phyloP scores from a whole-genome alignment of 2,329 filamentous ascomycete species.

The Nothomitra cinnamomea region DNA sequence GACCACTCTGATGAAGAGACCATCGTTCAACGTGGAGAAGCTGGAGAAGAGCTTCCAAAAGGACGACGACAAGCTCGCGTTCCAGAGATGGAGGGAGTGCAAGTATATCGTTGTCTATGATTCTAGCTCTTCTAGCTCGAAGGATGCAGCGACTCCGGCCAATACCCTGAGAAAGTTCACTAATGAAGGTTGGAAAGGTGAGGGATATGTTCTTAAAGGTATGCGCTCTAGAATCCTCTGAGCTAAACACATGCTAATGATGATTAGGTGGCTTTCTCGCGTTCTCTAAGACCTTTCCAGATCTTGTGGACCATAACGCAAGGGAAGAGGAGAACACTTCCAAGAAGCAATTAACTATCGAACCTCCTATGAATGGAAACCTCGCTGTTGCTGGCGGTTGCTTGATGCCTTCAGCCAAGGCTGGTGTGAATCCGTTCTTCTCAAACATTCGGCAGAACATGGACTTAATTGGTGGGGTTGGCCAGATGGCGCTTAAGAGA shows the following conservation, averaged over 20 bases:
- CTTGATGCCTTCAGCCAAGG: slow-evolving; percentile 52
- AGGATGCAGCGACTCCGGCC: slow-evolving; percentile 62
- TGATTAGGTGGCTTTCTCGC: slow-evolving; percentile 53
- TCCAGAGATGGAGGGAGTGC: slow-evolving; percentile 58
- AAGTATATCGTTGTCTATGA: slow-evolving; percentile 81
- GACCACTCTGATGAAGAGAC: slow-evolving; percentile 78
- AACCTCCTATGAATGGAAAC: slow-evolving; percentile 27
- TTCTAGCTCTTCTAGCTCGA: slow-evolving; percentile 53
- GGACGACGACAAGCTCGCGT: slow-evolving; percentile 50
- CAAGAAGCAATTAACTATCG: slow-evolving; percentile 34
- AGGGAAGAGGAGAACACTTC: neutral
- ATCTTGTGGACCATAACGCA: slow-evolving; percentile 27
- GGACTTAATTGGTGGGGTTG: slow-evolving; percentile 84
- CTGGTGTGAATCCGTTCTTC: slow-evolving; percentile 75
- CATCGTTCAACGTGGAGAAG: slow-evolving; percentile 79
- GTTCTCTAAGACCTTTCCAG: slow-evolving; percentile 51
- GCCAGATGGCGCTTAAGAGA: slow-evolving; percentile 50
- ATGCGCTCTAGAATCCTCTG: neutral
- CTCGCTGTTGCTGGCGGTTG: slow-evolving; percentile 82
- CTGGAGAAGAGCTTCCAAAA: slow-evolving; percentile 72
- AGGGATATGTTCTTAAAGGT: slow-evolving; percentile 49
- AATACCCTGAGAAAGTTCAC: slow-evolving; percentile 92
- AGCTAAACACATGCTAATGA: neutral
- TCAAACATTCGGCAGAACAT: slow-evolving; percentile 93
- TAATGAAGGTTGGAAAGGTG: slow-evolving; percentile 63